These are phyloP conservation scores for Leishmania martiniquensis DNA, from an alignment of 208 protist species.

Conservation along the genomic window DNA sequence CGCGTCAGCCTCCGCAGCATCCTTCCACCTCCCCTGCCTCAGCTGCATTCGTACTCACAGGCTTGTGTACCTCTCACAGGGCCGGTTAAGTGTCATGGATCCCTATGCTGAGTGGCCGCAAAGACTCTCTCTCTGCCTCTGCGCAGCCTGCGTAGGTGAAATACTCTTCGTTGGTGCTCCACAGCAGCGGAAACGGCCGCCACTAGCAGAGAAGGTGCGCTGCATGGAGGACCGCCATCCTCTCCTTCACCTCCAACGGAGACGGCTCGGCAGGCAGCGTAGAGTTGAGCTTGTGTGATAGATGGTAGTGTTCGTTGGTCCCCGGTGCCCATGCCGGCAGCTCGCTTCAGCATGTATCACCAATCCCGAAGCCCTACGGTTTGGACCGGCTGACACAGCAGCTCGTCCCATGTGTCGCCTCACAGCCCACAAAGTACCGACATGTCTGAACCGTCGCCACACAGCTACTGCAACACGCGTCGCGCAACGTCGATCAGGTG, in stretches of 20 bases:
- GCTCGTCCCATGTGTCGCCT: constrained; percentile 17
- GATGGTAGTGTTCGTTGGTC: constrained; percentile 22
- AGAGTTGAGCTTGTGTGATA: constrained; percentile 22
- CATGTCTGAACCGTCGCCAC: neutral
- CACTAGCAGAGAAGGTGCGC: constrained; percentile 17
- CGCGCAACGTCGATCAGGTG: neutral
- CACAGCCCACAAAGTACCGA: constrained; percentile 16
- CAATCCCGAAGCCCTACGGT: constrained; percentile 15
- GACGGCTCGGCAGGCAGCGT: constrained; percentile 15
- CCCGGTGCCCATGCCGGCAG: constrained; percentile 10
- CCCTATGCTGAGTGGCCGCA: constrained; percentile 8
- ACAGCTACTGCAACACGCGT: neutral
- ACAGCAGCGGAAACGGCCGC: constrained; percentile 13
- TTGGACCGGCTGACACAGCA: constrained; percentile 21
- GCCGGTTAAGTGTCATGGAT: constrained; percentile 12
- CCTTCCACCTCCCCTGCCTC: neutral
- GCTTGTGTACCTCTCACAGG: constrained; percentile 5
- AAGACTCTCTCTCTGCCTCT: constrained; percentile 4
- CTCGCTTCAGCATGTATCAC: constrained; percentile 6
- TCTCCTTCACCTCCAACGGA: constrained; percentile 25
- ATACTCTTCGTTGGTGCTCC: constrained; percentile 21
- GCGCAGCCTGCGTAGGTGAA: neutral
- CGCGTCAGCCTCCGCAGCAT: neutral
- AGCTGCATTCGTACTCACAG: neutral
- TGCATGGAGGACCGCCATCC: constrained; percentile 13